Percentiles rank a stretch among this genome's conserved stretches.
Evolutionary conservation across 73 alveolate species (phyloP).

Genomic region (Tetrahymena elliotti): DNA sequence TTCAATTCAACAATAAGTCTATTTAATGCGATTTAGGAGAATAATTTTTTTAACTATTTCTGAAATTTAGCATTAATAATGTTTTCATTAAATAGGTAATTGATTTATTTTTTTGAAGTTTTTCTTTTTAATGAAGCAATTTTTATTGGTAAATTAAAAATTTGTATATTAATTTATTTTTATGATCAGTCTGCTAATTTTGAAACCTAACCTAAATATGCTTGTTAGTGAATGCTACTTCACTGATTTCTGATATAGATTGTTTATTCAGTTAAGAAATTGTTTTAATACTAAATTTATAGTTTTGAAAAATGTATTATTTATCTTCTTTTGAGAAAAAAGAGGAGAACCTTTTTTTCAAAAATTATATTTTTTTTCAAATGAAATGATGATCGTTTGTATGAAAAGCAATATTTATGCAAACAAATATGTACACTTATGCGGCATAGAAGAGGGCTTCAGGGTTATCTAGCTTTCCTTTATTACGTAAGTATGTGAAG

Average conservation of each 20-base stretch:
- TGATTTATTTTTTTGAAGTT: too few relatives aligned
- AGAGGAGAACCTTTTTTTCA: background rate
- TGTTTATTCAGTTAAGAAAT: too few relatives aligned
- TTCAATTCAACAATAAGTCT: too few relatives aligned
- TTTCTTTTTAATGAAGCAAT: background rate
- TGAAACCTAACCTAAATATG: background rate
- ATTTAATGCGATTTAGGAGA: too few relatives aligned
- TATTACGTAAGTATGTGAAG: conserved; percentile 70
- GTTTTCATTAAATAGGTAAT: too few relatives aligned
- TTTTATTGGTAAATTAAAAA: too few relatives aligned
- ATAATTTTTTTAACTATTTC: too few relatives aligned
- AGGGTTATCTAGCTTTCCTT: conserved; percentile 63
- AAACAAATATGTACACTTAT: conserved; percentile 7
- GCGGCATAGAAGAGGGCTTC: conserved; percentile 58
- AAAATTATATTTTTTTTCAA: too few relatives aligned
- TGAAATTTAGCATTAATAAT: background rate
- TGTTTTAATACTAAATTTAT: too few relatives aligned
- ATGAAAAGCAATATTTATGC: background rate
- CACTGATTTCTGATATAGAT: background rate
- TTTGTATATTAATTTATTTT: too few relatives aligned
- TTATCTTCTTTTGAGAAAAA: background rate
- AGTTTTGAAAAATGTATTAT: too few relatives aligned
- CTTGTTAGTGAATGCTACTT: background rate
- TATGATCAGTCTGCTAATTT: background rate
- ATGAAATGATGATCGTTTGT: background rate